Base-by-base conservation (phyloP, 2,329 filamentous ascomycete genomes). In the Lasiodiplodia theobromae region DNA sequence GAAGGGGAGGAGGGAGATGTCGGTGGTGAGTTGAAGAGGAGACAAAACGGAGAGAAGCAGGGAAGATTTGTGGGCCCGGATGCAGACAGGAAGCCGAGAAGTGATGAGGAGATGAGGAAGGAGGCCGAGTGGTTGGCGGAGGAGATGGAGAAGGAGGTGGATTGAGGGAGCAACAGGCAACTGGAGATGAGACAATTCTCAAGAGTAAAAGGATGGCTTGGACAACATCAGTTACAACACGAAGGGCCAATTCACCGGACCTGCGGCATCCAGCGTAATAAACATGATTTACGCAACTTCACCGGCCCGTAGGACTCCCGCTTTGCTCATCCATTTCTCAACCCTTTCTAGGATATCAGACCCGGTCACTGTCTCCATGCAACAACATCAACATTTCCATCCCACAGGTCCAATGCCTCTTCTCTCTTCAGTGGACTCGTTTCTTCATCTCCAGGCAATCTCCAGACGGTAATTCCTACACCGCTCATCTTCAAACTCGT, bases 1-100 rank as follows among this genome's bases (percentile, higher is more conserved):
- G 93, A 97, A 75, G 87, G 87, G 34, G 92, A 97, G 80, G 91
- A 93, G 71, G 95, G 94, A 0, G 92, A 98, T 81, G 83, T 98
- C 16, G 92, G 91, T 6, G 87, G 86, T 47, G 89, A 89, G 66
- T 83, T 94, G 73, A 88, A 86, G 83, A 88, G 92, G 71, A 77
- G 79, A 68, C 74, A 47, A 47, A 18, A 77, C 44, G 56, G 12
- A 34, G 31, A 40, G 86, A 87, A 21, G 74, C 80, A 77, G 81
- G 87, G 11, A 81, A 89, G 66, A 81, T 92, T 96, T 75, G 89
- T 90, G 0, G 84, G 83, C 49, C 89, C 94, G 11, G 92, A 95
- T 80, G 90, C 94, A 72, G 86, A 88, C 67, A 86, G 87, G 70
- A 86, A 84, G 77, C 85, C 92, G 7, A 87, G 94, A 77, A 86